These are phyloP conservation scores for Fraxinus greggii DNA, from an alignment of 305 asterid genomes.

Conservation along the genomic window DNA sequence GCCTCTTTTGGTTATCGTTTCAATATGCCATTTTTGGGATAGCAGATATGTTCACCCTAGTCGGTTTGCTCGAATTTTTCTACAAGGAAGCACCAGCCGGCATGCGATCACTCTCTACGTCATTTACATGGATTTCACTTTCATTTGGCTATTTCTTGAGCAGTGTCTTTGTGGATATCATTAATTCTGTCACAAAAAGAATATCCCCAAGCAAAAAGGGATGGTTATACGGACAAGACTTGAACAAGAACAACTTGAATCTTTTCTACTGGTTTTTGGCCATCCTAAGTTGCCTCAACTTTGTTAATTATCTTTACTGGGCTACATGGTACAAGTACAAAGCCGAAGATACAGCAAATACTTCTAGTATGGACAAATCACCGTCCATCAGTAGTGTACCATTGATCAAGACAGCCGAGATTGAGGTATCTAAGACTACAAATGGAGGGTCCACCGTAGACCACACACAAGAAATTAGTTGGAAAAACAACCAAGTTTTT, in stretches of 20 bases:
- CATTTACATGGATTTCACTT: constrained; percentile 58
- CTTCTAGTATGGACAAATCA: not conserved
- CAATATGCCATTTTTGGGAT: constrained; percentile 69
- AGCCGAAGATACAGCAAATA: constrained; percentile 19
- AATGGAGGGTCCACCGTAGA: constrained; percentile 27
- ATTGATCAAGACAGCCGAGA: constrained; percentile 26
- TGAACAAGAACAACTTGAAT: constrained; percentile 53
- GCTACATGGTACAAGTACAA: constrained; percentile 66
- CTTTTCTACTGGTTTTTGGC: constrained; percentile 74
- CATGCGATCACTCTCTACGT: constrained; percentile 73
- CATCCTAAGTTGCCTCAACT: constrained; percentile 52
- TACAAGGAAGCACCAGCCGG: constrained; percentile 74
- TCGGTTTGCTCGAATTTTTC: constrained; percentile 67
- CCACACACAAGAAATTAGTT: constrained; percentile 12
- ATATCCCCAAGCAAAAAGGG: constrained; percentile 46
- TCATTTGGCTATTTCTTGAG: constrained; percentile 75
- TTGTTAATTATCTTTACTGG: constrained; percentile 58
- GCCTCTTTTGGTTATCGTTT: constrained; percentile 60
- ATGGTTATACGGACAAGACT: constrained; percentile 57
- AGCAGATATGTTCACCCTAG: constrained; percentile 79
- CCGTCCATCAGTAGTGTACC: constrained; percentile 13
- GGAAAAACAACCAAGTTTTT: constrained; percentile 19
- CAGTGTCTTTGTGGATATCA: constrained; percentile 55
- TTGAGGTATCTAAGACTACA: constrained; percentile 8
- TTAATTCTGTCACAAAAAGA: constrained; percentile 46